phyloP scores from a whole-genome alignment of 129 eudicot genomes.

The Artemisia annua region DNA sequence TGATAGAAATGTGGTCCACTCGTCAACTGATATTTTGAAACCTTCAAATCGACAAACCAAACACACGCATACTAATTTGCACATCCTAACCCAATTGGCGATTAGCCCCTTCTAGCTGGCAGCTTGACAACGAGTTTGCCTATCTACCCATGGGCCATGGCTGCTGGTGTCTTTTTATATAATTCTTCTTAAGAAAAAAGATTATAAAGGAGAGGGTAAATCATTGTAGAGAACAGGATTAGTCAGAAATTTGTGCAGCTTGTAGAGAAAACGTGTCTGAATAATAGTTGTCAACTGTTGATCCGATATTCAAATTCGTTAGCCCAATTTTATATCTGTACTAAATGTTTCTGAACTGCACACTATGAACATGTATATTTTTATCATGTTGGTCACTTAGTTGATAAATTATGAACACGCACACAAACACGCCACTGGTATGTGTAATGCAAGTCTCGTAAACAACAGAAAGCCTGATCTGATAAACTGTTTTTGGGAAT shows the following conservation, averaged over 20 bases:
- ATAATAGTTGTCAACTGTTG: slow-evolving; percentile 21
- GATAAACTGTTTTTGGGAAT: not conserved
- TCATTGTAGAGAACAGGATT: slow-evolving; percentile 13
- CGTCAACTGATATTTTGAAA: not conserved
- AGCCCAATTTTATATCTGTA: not conserved
- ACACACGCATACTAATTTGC: not conserved
- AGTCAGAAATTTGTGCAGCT: slow-evolving; percentile 19
- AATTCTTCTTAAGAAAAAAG: not conserved
- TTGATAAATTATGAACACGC: not conserved
- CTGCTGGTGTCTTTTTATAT: not conserved
- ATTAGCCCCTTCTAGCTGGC: not conserved
- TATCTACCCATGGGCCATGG: slow-evolving; percentile 4
- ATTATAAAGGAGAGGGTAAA: no score
- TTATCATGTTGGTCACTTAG: not conserved
- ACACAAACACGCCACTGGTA: not conserved
- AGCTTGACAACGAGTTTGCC: not conserved
- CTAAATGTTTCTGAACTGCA: not conserved
- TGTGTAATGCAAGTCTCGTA: not conserved
- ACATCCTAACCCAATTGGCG: not conserved
- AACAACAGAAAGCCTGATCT: not conserved
- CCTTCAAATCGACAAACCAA: not conserved
- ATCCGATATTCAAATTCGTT: not conserved
- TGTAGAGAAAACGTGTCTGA: slow-evolving; percentile 24
- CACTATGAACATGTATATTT: not conserved
- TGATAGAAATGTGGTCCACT: not conserved